These are phyloP conservation scores for Puccinia horiana DNA, from an alignment of 1,284 basidiomycete genomes.

Conservation along the genomic window DNA sequence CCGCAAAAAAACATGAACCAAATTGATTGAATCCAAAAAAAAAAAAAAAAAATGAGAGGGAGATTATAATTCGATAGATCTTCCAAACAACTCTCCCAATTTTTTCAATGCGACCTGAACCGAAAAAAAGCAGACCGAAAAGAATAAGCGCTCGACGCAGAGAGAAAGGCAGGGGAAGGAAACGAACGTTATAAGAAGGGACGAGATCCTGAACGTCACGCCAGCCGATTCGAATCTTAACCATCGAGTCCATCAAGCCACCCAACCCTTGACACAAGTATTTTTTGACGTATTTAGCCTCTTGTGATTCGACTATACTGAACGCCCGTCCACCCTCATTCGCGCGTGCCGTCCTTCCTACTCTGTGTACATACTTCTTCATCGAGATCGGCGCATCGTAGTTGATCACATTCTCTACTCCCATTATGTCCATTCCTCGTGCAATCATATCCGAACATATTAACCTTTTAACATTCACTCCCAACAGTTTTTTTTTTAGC, in stretches of 20 bases:
- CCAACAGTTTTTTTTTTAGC: background rate
- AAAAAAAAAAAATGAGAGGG: no score
- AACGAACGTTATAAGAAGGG: conserved; percentile 6
- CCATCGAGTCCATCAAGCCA: background rate
- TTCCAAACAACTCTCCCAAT: background rate
- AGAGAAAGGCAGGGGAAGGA: background rate
- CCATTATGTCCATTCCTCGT: conserved; percentile 91
- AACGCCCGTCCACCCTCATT: conserved; percentile 83
- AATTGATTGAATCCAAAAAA: no score
- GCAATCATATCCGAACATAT: conserved; percentile 94
- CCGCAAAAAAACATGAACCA: no score
- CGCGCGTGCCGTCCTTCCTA: conserved; percentile 89
- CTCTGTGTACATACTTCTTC: conserved; percentile 94
- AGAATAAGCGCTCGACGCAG: background rate
- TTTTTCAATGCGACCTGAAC: conserved; percentile 6
- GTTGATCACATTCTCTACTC: conserved; percentile 85
- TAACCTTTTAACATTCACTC: conserved; percentile 64
- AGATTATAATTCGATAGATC: conserved; percentile 15
- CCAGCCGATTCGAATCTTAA: conserved; percentile 12
- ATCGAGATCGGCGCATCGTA: conserved; percentile 96
- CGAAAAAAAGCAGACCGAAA: background rate
- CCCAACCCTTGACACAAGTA: conserved; percentile 12
- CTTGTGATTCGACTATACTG: conserved; percentile 75
- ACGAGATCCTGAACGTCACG: background rate
- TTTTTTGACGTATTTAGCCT: conserved; percentile 40